Evolutionary conservation across 495 filamentous ascomycete species (phyloP).

Genomic region (Mycothermus thermophilus): DNA sequence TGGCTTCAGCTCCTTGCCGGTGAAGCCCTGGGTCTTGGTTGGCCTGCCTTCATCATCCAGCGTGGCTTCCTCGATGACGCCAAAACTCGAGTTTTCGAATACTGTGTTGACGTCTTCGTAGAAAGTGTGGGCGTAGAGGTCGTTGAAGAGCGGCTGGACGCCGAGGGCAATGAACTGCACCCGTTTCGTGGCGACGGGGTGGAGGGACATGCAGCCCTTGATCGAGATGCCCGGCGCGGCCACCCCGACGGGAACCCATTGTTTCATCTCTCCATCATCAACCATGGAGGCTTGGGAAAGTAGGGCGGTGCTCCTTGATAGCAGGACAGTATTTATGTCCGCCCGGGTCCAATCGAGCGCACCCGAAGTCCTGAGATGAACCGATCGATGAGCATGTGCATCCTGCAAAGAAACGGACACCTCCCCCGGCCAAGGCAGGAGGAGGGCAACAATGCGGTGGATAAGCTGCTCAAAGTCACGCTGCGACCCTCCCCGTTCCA

Average conservation of each 20-base stretch:
- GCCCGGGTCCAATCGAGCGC: neutral
- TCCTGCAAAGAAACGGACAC: constrained; percentile 35
- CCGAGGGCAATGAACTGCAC: constrained; percentile 71
- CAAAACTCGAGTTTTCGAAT: constrained; percentile 70
- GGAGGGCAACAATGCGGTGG: constrained; percentile 42
- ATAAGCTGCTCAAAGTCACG: constrained; percentile 56
- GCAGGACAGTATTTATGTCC: neutral
- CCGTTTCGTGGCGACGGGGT: constrained; percentile 54
- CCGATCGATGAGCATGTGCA: constrained; percentile 4
- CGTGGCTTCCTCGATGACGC: constrained; percentile 36
- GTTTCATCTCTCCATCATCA: constrained; percentile 31
- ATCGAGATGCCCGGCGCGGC: constrained; percentile 45
- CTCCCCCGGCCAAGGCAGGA: constrained; percentile 48
- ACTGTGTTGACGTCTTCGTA: constrained; percentile 68
- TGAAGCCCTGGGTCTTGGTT: constrained; percentile 33
- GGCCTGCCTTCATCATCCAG: constrained; percentile 13
- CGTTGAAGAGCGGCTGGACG: constrained; percentile 41
- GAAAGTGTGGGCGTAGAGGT: constrained; percentile 46
- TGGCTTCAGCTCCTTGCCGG: constrained; percentile 41
- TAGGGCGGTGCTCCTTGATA: constrained; percentile 22
- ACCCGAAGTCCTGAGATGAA: constrained; percentile 9
- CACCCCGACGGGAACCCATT: constrained; percentile 59
- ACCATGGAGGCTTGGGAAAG: constrained; percentile 52
- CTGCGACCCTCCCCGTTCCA: constrained; percentile 35
- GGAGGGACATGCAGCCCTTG: constrained; percentile 53